A percentile compares a stretch with the other conserved stretches of the same genome.
These are phyloP conservation scores for Tetrastigma voinierianum DNA, from an alignment of 164 flowering plant species.

Conservation along the genomic window DNA sequence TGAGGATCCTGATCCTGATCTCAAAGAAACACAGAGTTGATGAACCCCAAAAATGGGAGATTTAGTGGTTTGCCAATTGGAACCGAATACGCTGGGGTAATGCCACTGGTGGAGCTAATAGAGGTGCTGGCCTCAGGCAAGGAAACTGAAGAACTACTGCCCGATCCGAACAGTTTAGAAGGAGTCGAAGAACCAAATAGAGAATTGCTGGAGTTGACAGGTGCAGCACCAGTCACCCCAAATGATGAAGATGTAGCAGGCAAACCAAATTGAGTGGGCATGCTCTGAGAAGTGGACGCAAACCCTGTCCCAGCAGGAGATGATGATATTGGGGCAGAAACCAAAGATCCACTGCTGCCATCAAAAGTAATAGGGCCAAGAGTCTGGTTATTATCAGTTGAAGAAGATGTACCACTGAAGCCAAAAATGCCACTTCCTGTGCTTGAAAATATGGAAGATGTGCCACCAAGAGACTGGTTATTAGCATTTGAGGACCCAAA, in stretches of 20 bases:
- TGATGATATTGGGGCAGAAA: slow-evolving; percentile 16
- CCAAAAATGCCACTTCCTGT: slow-evolving; percentile 35
- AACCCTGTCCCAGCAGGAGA: slow-evolving; percentile 28
- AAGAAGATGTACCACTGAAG: slow-evolving; percentile 37
- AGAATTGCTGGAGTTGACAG: slow-evolving; percentile 31
- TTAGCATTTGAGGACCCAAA: slow-evolving; percentile 19
- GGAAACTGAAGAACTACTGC: slow-evolving; percentile 29
- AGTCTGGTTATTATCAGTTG: slow-evolving; percentile 29
- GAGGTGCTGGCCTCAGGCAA: slow-evolving; percentile 17
- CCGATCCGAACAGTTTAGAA: slow-evolving; percentile 29
- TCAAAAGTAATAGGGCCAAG: slow-evolving; percentile 29
- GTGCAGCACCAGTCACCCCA: too few species aligned
- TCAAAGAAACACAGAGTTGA: slow-evolving; percentile 45
- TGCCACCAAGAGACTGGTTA: slow-evolving; percentile 23
- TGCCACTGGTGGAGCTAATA: slow-evolving; percentile 22
- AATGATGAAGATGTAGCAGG: slow-evolving; percentile 43
- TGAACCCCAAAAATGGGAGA: slow-evolving; percentile 39
- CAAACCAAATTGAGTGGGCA: slow-evolving; percentile 46
- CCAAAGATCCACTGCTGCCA: slow-evolving; percentile 26
- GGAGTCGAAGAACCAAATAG: slow-evolving; percentile 40
- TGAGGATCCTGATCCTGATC: slow-evolving; percentile 31
- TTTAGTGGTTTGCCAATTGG: slow-evolving; percentile 32
- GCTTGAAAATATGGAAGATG: slow-evolving; percentile 20
- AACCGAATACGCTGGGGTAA: slow-evolving; percentile 36
- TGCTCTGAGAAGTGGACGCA: slow-evolving; percentile 32